phyloP scores from a whole-genome alignment of 164 flowering plant species.

The Stephania yunnanensis region DNA sequence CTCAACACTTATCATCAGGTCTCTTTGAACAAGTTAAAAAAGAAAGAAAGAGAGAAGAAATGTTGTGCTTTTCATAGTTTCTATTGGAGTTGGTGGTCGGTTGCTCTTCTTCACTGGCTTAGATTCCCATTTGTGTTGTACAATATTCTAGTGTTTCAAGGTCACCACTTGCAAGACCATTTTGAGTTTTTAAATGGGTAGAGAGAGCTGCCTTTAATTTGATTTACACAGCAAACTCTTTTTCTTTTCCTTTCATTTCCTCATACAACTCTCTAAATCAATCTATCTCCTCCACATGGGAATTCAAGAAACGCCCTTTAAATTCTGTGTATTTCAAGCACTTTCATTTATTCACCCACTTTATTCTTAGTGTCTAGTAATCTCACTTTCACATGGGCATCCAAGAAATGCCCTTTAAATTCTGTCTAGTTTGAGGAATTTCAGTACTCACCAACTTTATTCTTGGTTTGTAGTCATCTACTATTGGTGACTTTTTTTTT shows the following conservation, averaged over 20 bases:
- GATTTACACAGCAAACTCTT: not conserved
- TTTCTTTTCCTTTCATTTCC: not conserved
- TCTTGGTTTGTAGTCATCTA: not conserved
- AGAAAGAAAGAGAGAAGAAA: too few species aligned
- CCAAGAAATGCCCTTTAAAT: too few species aligned
- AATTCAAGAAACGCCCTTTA: not conserved
- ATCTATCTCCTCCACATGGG: not conserved
- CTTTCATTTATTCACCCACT: too few species aligned
- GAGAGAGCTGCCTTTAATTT: not conserved
- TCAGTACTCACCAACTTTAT: constrained; percentile 2
- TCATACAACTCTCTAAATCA: not conserved
- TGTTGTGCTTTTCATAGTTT: too few species aligned
- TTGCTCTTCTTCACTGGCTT: too few species aligned
- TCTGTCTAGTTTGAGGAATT: not conserved
- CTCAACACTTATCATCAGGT: too few species aligned
- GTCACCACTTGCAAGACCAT: not conserved
- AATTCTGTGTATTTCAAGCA: not conserved
- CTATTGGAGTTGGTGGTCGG: too few species aligned
- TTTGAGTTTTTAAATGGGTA: not conserved
- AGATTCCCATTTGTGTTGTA: too few species aligned
- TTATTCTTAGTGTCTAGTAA: too few species aligned
- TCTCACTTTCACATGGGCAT: not conserved
- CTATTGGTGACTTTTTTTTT: not conserved
- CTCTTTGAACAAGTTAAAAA: too few species aligned
- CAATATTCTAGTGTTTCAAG: not conserved